These are phyloP conservation scores for Beauveria varroae DNA, from an alignment of 2,329 filamentous ascomycete species.

Conservation along the genomic window DNA sequence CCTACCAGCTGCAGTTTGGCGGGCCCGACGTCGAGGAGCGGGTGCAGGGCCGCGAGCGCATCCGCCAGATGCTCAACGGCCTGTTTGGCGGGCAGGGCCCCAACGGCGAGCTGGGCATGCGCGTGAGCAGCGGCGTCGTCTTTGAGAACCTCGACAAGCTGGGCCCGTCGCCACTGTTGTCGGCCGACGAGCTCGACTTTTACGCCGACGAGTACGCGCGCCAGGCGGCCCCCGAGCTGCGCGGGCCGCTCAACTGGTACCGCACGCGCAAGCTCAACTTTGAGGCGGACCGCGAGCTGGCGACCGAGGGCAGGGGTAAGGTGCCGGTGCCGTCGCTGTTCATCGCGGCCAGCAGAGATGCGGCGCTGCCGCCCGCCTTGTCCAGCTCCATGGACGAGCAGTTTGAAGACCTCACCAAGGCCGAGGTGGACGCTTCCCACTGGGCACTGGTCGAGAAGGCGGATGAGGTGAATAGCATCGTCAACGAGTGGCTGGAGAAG, in stretches of 20 bases:
- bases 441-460: conserved; percentile 77
- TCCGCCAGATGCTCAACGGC: conserved; percentile 62
- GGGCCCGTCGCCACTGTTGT: conserved; percentile 50
- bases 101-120: conserved; percentile 50
- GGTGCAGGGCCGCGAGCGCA: conserved; percentile 50
- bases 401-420: conserved; percentile 57
- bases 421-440: conserved; percentile 63
- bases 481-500: conserved; percentile 59
- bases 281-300: conserved; percentile 53
- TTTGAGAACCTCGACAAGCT: conserved; percentile 56
- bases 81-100: conserved; percentile 61
- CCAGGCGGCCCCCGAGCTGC: conserved; percentile 51
- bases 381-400: conserved; percentile 61
- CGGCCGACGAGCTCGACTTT: conserved; percentile 63
- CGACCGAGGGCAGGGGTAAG: conserved; percentile 2
- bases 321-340: conserved; percentile 63
- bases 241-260: conserved; percentile 86
- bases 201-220: conserved; percentile 67
- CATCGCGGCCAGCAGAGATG: conserved; percentile 64
- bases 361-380: conserved; percentile 65
- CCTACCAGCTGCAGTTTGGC: conserved; percentile 76
- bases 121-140: conserved; percentile 51
- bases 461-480: conserved; percentile 59
- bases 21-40: conserved; percentile 57
- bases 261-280: conserved; percentile 64